Percentiles rank a stretch among this genome's conserved stretches.
These are phyloP conservation scores for Tephrocybe sp. DNA, from an alignment of 768 basidiomycete genomes.

Conservation along the genomic window DNA sequence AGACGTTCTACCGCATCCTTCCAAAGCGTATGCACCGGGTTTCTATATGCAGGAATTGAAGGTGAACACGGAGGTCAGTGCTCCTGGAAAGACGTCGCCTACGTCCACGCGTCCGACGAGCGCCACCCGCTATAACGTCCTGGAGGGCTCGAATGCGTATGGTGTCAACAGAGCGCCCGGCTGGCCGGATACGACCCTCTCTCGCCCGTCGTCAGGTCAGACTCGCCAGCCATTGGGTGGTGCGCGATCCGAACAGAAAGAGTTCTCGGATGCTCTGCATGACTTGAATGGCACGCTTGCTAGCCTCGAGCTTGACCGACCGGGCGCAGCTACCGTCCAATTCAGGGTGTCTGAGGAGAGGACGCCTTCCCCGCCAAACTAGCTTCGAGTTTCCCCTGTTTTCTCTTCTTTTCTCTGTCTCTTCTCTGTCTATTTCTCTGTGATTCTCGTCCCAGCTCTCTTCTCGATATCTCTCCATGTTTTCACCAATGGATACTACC, in stretches of 20 bases:
- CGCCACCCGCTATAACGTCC: slow-evolving; percentile 47
- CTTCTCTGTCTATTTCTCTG: slow-evolving; percentile 7
- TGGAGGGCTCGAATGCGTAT: slow-evolving; percentile 40
- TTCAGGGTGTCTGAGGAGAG: slow-evolving; percentile 16
- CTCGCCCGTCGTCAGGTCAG: slow-evolving; percentile 55
- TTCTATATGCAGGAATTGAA: slow-evolving; percentile 49
- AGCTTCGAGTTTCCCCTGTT: slow-evolving; percentile 1
- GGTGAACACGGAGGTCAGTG: slow-evolving; percentile 16
- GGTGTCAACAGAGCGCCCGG: slow-evolving; percentile 40
- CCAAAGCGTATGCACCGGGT: slow-evolving; percentile 51
- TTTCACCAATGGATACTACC: slow-evolving; percentile 28
- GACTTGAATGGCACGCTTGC: slow-evolving; percentile 79
- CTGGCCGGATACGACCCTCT: slow-evolving; percentile 46
- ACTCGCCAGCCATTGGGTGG: slow-evolving; percentile 19
- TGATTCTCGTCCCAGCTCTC: slow-evolving; percentile 5
- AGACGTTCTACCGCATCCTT: slow-evolving; percentile 47
- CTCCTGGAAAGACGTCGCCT: slow-evolving; percentile 41
- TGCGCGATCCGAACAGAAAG: slow-evolving; percentile 29
- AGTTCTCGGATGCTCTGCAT: slow-evolving; percentile 56
- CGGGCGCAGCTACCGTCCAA: slow-evolving; percentile 17
- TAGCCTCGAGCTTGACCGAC: slow-evolving; percentile 63
- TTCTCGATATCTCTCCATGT: slow-evolving; percentile 6
- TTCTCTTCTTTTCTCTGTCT: slow-evolving; percentile 6
- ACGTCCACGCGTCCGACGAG: slow-evolving; percentile 43
- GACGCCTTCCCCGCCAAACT: slow-evolving; percentile 18